Evolutionary conservation across 495 filamentous ascomycete species (phyloP), one percentile per base, ranked within the genome.

Genomic region (Cercophora scortea): DNA sequence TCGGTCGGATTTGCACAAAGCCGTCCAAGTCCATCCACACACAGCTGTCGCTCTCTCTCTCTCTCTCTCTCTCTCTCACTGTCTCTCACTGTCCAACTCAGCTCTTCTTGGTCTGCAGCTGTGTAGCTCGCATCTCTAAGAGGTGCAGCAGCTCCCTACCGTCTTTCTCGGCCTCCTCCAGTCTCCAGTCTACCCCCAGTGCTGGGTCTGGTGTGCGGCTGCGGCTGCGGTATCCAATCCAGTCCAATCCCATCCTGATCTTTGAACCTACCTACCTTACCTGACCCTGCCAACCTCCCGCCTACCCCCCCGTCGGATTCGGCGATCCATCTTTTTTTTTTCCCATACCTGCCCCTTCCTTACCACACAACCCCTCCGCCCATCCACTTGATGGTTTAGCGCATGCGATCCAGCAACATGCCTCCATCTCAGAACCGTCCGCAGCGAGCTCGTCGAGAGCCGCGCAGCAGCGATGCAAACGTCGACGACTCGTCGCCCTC

Each of bases 401-500:
- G 42, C 57, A 53, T 47, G 38, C 25, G 33, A 12, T 45, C 25
- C 33, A 12, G 34, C 40, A 59, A 16, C 10, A 74, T 74, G 72
- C 67, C 71, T 53, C 56, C 72, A 16, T 67, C 74, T 46, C 65
- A 62, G 7, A 76, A 74, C 58, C 68, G 72, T 50, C 52, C 65
- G 16, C 69, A 72, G 61, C 68, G 71, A 60, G 53, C 60, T 48
- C 69, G 69, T 51, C 61, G 69, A 33, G 66, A 66, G 34, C 41
- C 67, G 59, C 68, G 71, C 66, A 60, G 54, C 58, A 63, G 74
- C 56, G 58, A 67, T 33, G 58, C 13, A 11, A 13, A 60, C 59
- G 60, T 55, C 19, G 71, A 75, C 17, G 67, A 70, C 45, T 88
- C 85, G 35, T 89, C 86, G 25, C 85, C 86, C 32, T 85, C 79